These are phyloP conservation scores for Nakazawaea peltata DNA, from an alignment of 805 yeast genomes.

Conservation along the genomic window DNA sequence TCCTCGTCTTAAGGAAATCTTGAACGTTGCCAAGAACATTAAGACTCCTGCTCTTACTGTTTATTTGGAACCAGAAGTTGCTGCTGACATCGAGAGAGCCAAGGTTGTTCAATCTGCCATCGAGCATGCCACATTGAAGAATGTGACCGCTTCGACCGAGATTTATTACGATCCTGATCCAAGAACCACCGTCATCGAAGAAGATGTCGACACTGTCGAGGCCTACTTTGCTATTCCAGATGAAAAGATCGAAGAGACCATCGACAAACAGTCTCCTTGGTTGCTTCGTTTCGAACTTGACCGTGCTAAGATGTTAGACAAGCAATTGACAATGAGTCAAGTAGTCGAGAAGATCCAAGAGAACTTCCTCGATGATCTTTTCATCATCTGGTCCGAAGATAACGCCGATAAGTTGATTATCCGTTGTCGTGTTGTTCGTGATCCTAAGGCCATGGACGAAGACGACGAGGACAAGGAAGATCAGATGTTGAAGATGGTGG, in stretches of 20 bases:
- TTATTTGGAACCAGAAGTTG: slow-evolving; percentile 73
- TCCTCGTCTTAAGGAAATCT: slow-evolving; percentile 95
- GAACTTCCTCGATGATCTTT: slow-evolving; percentile 89
- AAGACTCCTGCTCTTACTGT: slow-evolving; percentile 99
- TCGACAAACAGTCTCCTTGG: slow-evolving; percentile 98
- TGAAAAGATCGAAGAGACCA: slow-evolving; percentile 89
- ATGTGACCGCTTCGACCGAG: slow-evolving; percentile 96
- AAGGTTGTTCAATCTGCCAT: slow-evolving; percentile 94
- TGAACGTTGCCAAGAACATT: slow-evolving; percentile 96
- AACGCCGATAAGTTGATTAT: slow-evolving; percentile 93
- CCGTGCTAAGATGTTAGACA: slow-evolving; percentile 98
- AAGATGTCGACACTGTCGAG: slow-evolving; percentile 94
- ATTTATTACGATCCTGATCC: slow-evolving; percentile 98
- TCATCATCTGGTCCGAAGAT: slow-evolving; percentile 98
- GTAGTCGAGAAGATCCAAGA: slow-evolving; percentile 94
- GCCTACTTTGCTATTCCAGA: slow-evolving; percentile 97
- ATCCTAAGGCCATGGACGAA: slow-evolving; percentile 87
- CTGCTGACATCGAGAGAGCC: slow-evolving; percentile 87
- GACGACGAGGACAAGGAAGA: slow-evolving; percentile 96
- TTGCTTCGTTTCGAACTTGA: slow-evolving; percentile 90
- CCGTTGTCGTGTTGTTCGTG: slow-evolving; percentile 98
- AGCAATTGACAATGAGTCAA: slow-evolving; percentile 95
- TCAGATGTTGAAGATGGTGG: slow-evolving; percentile 89
- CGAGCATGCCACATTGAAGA: slow-evolving; percentile 90
- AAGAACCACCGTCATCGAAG: slow-evolving; percentile 90